Evolutionary conservation across 2,329 filamentous ascomycete species (phyloP), one percentile per base, ranked within the genome.

Genomic region (Neonectria hederae): DNA sequence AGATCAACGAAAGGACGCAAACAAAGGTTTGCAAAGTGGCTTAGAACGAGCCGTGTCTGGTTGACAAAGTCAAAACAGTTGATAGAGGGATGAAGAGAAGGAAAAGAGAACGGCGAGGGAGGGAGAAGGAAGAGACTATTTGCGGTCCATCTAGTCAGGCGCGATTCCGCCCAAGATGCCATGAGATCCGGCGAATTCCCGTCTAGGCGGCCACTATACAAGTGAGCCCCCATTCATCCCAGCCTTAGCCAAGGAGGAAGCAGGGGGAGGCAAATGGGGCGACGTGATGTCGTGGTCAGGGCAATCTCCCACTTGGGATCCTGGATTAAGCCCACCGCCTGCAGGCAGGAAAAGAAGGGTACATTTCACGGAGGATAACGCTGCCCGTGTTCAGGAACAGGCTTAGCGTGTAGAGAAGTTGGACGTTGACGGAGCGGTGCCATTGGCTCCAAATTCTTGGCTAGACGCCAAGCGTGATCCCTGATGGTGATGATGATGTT

Each of bases 1-100:
- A 55, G 69, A 74, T 77, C 69, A 81, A 80, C 60, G 79, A 81
- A 78, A 73, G 77, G 76, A 79, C 78, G 76, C 75, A 80, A 77
- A 79, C 76, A 72, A 68, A 68, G 55, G 77, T 75, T 68, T 75
- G 75, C 78, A 78, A 70, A 46, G 40, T 69, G 75, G 74, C 71
- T 68, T 72, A 61, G 68, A 54, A 76, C 74, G 68, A 75, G 69
- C 71, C 69, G 69, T 76, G 71, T 77, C 71, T 68, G 58, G 59
- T 69, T 70, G 62, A 72, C 62, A 70, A 67, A 70, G 65, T 59
- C 63, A 69, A 64, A 56, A 71, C 63, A 66, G 62, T 70, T 72
- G 68, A 70, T 69, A 65, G 40, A 46, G 52, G 61, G 40, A 69
- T 49, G 43, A 48, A 58, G 46, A 59, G 49, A 66, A 56, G 26